These are phyloP conservation scores for Boletus fagicola DNA, from an alignment of 768 basidiomycete genomes.

Conservation along the genomic window DNA sequence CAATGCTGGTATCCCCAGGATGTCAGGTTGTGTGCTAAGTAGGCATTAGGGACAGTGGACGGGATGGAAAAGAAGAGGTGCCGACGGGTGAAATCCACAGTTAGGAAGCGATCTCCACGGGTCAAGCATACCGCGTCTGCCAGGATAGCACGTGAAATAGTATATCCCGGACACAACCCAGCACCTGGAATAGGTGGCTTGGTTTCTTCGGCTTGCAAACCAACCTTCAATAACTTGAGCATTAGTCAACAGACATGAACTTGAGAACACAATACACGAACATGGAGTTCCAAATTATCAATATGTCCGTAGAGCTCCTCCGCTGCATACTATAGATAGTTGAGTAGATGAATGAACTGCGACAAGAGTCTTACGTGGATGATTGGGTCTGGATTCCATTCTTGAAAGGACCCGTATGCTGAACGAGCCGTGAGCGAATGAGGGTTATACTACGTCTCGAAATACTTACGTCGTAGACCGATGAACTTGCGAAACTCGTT, in stretches of 20 bases:
- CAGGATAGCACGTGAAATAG: constrained; percentile 82
- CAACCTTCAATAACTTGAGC: constrained; percentile 40
- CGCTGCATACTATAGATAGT: constrained; percentile 50
- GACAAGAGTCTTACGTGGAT: constrained; percentile 45
- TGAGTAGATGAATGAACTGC: neutral
- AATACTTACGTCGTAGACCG: constrained; percentile 57
- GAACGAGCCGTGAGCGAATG: constrained; percentile 9
- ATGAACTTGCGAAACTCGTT: constrained; percentile 75
- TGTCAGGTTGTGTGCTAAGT: constrained; percentile 69
- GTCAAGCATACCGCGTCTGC: constrained; percentile 73
- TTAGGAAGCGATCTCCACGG: constrained; percentile 79
- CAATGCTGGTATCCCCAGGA: constrained; percentile 78
- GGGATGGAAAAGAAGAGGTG: constrained; percentile 4
- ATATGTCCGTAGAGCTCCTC: constrained; percentile 66
- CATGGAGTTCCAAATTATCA: constrained; percentile 78
- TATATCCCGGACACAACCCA: constrained; percentile 80
- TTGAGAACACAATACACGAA: constrained; percentile 29
- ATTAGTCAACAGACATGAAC: neutral
- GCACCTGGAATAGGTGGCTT: constrained; percentile 65
- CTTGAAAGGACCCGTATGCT: constrained; percentile 64
- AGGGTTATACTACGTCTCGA: neutral
- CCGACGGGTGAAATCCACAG: constrained; percentile 74
- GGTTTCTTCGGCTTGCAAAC: constrained; percentile 70
- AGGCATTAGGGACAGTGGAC: constrained; percentile 2
- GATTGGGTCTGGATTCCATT: constrained; percentile 66